Conservation (phyloP, 116 monocot species). For the Phalaenopsis hybrid region DNA sequence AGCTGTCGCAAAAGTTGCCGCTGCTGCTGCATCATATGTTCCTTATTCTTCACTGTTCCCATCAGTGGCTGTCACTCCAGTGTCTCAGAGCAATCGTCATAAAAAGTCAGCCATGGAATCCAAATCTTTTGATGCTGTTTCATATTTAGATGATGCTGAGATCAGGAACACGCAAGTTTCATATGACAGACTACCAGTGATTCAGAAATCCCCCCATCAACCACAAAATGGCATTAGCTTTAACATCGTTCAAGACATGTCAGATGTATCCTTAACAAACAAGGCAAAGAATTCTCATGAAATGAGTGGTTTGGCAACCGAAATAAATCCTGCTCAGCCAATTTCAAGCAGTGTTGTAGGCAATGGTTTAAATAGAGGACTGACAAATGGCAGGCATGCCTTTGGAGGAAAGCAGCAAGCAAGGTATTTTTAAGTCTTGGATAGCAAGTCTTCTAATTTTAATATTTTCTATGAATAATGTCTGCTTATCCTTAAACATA, state of each 20-base stretch:
- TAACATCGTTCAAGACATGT: constrained; percentile 30
- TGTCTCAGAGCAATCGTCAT: constrained; percentile 66
- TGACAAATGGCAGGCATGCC: constrained; percentile 35
- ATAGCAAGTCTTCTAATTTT: not conserved
- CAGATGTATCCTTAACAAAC: constrained; percentile 31
- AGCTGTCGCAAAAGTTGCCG: constrained; percentile 82
- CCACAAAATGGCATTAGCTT: constrained; percentile 26
- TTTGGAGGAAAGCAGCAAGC: constrained; percentile 34
- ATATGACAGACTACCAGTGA: constrained; percentile 14
- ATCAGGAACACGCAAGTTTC: constrained; percentile 10
- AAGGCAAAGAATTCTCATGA: constrained; percentile 36
- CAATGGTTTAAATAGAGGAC: constrained; percentile 39
- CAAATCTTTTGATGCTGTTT: constrained; percentile 21
- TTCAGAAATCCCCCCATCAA: constrained; percentile 13
- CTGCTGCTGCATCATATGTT: constrained; percentile 47
- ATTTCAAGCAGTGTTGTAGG: constrained; percentile 12
- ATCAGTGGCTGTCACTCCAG: constrained; percentile 85
- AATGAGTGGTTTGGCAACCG: constrained; percentile 23
- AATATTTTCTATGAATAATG: not conserved
- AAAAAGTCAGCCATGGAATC: constrained; percentile 36
- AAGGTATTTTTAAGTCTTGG: constrained; percentile 20
- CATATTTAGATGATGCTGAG: constrained; percentile 16
- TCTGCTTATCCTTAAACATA: no score
- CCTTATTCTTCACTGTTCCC: constrained; percentile 57
- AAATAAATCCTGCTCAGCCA: constrained; percentile 30